phyloP scores from a whole-genome alignment of 2,329 filamentous ascomycete genomes.

The Aphanoascus verrucosus region DNA sequence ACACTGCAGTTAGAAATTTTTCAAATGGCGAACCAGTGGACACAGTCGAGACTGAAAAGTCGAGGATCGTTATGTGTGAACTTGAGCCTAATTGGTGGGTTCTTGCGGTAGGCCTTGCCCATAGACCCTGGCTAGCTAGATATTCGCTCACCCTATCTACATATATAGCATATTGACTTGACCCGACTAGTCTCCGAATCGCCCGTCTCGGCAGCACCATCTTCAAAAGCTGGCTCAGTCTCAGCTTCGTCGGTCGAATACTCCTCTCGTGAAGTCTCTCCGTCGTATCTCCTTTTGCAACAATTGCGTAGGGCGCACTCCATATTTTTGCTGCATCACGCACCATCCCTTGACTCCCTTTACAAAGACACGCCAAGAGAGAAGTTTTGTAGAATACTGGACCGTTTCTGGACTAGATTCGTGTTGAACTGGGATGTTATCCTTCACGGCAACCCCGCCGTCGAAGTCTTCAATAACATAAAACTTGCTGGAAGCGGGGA shows the following conservation, averaged over 20 bases:
- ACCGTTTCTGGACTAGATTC: conserved; percentile 70
- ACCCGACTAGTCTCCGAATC: conserved; percentile 57
- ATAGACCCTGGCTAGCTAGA: conserved; percentile 10
- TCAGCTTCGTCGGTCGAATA: conserved; percentile 55
- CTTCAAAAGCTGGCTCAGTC: conserved; percentile 25
- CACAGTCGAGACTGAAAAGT: conserved; percentile 81
- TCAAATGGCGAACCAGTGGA: conserved; percentile 66
- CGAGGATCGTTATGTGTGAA: conserved; percentile 73
- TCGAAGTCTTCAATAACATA: conserved; percentile 67
- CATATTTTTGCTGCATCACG: conserved; percentile 81
- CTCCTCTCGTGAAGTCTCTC: conserved; percentile 81
- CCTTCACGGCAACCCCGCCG: conserved; percentile 76
- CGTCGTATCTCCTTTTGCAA: conserved; percentile 62
- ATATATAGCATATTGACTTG: conserved; percentile 60
- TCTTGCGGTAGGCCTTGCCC: conserved; percentile 55
- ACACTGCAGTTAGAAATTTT: conserved; percentile 52
- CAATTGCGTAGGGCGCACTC: conserved; percentile 75
- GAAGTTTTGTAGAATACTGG: conserved; percentile 61
- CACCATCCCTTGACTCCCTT: conserved; percentile 58
- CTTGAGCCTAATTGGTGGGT: conserved; percentile 93
- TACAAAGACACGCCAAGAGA: conserved; percentile 53
- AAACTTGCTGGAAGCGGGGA: conserved; percentile 86
- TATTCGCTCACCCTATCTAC: conserved; percentile 10
- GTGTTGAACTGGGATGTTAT: conserved; percentile 69
- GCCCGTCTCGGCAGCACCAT: conserved; percentile 25